Percentiles rank a stretch among this genome's conserved stretches.
Conservation (phyloP, 1,284 basidiomycete species). For the Rhodofomes roseus region DNA sequence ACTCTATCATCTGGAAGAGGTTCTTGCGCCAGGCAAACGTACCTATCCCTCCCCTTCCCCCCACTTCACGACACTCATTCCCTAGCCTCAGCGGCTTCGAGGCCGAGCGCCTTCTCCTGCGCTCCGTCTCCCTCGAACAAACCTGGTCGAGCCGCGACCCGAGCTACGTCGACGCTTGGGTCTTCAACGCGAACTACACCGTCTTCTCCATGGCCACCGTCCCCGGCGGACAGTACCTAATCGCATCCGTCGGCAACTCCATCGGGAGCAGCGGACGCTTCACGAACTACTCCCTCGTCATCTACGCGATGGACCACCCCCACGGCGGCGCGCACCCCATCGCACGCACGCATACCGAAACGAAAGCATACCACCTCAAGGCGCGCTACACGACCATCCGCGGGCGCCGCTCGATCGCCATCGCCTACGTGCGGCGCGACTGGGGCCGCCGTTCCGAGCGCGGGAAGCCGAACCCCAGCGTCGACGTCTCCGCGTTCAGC, state of each 20-base stretch:
- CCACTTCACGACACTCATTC: constrained; percentile 46
- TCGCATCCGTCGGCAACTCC: constrained; percentile 53
- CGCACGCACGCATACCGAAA: constrained; percentile 44
- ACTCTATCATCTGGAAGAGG: constrained; percentile 67
- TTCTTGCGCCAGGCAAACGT: constrained; percentile 49
- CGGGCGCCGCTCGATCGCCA: constrained; percentile 49
- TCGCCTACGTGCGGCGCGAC: constrained; percentile 46
- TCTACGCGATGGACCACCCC: constrained; percentile 58
- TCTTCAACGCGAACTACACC: constrained; percentile 39
- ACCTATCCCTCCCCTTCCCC: constrained; percentile 61
- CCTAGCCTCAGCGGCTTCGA: constrained; percentile 47
- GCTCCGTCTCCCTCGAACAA: constrained; percentile 56
- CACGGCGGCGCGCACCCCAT: constrained; percentile 43
- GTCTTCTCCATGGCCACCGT: constrained; percentile 58
- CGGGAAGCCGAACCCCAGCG: constrained; percentile 27
- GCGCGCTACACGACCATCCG: constrained; percentile 58
- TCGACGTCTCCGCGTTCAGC: constrained; percentile 45
- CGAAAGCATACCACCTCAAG: constrained; percentile 55
- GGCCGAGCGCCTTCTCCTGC: constrained; percentile 57
- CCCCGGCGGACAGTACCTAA: constrained; percentile 67
- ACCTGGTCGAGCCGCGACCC: constrained; percentile 16
- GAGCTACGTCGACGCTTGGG: constrained; percentile 24
- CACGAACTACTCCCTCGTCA: constrained; percentile 42
- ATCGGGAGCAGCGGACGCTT: constrained; percentile 20
- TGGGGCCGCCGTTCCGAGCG: constrained; percentile 19